Conservation (phyloP, 164 flowering plant genomes). For the Houttuynia cordata region DNA sequence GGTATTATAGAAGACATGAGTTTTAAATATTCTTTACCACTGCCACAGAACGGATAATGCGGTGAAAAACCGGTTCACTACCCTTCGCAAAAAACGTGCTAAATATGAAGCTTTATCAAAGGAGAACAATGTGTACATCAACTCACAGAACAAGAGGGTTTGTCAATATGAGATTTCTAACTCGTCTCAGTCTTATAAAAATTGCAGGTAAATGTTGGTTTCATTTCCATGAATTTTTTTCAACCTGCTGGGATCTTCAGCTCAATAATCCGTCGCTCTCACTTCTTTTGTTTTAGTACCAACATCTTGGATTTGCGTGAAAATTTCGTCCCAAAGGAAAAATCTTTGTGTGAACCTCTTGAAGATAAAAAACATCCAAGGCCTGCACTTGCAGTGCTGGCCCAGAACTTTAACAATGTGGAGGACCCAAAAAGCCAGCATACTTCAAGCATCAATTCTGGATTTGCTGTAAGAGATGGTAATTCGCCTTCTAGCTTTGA, state of each 20-base stretch:
- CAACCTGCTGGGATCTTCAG: not conserved
- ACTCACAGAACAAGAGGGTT: slow-evolving; percentile 52
- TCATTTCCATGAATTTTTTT: not conserved
- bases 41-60: slow-evolving; percentile 90
- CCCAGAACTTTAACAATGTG: slow-evolving; percentile 31
- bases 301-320: slow-evolving; percentile 27
- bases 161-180: slow-evolving; percentile 22
- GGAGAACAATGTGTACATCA: slow-evolving; percentile 52
- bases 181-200: slow-evolving; percentile 31
- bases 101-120: slow-evolving; percentile 64
- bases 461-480: slow-evolving; percentile 34
- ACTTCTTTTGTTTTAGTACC: slow-evolving; percentile 18
- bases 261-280: not conserved
- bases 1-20: not conserved
- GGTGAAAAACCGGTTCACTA: slow-evolving; percentile 89
- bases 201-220: slow-evolving; percentile 43
- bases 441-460: slow-evolving; percentile 11
- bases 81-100: slow-evolving; percentile 87
- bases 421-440: slow-evolving; percentile 19
- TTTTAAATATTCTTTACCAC: not conserved
- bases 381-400: slow-evolving; percentile 52
- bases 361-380: slow-evolving; percentile 27
- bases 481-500: slow-evolving; percentile 12
- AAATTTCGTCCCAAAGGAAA: slow-evolving; percentile 22
- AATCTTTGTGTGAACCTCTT: slow-evolving; percentile 19